Evolutionary conservation across 2,329 filamentous ascomycete genomes (phyloP), one percentile per base, ranked within the genome.

Genomic region (Geoglossum cookeanum): DNA sequence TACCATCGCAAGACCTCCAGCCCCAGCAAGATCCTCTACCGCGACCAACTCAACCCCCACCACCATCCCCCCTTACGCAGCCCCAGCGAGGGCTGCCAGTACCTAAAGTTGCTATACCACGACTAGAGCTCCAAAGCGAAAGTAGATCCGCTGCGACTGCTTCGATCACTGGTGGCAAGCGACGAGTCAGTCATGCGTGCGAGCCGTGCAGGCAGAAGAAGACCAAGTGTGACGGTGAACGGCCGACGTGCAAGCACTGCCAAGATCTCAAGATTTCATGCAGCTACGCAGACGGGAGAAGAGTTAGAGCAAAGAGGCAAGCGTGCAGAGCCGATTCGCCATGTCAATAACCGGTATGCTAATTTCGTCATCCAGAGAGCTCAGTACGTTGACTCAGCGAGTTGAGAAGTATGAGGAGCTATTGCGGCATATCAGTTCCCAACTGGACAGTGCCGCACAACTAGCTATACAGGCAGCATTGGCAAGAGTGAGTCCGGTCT

Each of bases 201-300:
- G 68, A 71, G 61, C 67, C 69, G 22, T 73, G 71, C 58, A 65
- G 68, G 13, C 65, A 66, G 52, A 64, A 70, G 17, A 73, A 73
- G 61, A 71, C 67, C n/a, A 73, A 72, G 63, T 73, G 71, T 60
- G 69, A 67, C 58, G 71, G 71, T 8, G 68, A 71, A 58, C 66
- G 66, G 11, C 71, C 71, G 2, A 60, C 66, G 37, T 73, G 71
- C 58, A 62, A 66, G 52, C 68, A 71, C 58, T 73, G 71, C 55
- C 64, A 65, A 57, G 68, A 71, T 47, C 62, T 70, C 45, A 66
- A 66, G 47, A 63, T 68, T 37, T 45, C 56, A 11, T 73, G 71
- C 62, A 63, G 64, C 22, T 73, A 73, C 61, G 69, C 69, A 35
- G 70, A 72, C 61, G 68, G 71, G 44, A 74, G 72, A 61, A 65